phyloP scores from a whole-genome alignment of 352 stramenopile genomes.

The Elongisporangium undulatum region DNA sequence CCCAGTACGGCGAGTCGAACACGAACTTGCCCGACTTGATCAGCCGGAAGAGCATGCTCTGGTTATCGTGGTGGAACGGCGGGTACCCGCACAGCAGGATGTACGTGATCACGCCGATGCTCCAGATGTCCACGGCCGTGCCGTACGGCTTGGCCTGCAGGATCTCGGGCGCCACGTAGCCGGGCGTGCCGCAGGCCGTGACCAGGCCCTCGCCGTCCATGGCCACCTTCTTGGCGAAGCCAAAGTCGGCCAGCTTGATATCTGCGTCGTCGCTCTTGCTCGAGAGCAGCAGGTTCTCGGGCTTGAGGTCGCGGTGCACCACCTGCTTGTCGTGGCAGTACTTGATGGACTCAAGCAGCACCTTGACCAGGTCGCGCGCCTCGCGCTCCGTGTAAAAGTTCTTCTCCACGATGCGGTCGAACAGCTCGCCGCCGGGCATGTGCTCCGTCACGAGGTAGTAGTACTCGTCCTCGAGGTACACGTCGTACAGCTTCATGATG shows the following conservation, averaged over 20 bases:
- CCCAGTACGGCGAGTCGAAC: slow-evolving; percentile 82
- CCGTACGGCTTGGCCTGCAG: slow-evolving; percentile 66
- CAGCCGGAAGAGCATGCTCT: slow-evolving; percentile 74
- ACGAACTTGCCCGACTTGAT: slow-evolving; percentile 69
- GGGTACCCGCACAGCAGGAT: slow-evolving; percentile 82
- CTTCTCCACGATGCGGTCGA: slow-evolving; percentile 87
- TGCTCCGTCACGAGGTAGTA: slow-evolving; percentile 98
- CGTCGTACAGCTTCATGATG: slow-evolving; percentile 88
- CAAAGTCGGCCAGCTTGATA: slow-evolving; percentile 85
- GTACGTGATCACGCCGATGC: slow-evolving; percentile 89
- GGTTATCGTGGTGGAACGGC: slow-evolving; percentile 90
- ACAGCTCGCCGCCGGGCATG: slow-evolving; percentile 84
- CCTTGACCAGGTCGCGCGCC: slow-evolving; percentile 69
- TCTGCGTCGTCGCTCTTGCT: slow-evolving; percentile 68
- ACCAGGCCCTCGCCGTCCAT: slow-evolving; percentile 46
- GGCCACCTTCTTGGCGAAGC: slow-evolving; percentile 74
- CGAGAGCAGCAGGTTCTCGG: slow-evolving; percentile 93
- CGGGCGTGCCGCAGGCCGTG: slow-evolving; percentile 67
- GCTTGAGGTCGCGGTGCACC: slow-evolving; percentile 95
- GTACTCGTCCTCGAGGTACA: slow-evolving; percentile 88
- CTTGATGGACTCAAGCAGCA: slow-evolving; percentile 75
- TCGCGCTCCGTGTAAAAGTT: slow-evolving; percentile 84
- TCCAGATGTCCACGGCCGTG: slow-evolving; percentile 85
- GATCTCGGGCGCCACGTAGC: slow-evolving; percentile 81
- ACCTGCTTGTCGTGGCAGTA: slow-evolving; percentile 87